Base-by-base conservation (phyloP, 2,329 filamentous ascomycete genomes). In the Massarina eburnea region DNA sequence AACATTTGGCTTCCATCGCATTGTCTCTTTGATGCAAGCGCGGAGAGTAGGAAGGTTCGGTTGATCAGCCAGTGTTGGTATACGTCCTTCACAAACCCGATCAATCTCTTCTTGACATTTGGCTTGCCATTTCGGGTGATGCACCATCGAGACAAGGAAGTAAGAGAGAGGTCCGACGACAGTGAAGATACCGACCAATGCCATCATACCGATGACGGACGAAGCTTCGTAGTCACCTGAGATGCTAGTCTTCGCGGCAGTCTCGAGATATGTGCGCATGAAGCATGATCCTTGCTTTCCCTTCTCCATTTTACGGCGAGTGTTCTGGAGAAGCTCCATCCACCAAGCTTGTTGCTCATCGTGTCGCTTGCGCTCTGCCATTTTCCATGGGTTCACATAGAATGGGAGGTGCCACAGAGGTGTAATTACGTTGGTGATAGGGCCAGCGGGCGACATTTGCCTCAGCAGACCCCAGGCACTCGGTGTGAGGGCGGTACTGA, bases 391-490 rank as follows among this genome's bases (percentile, higher is more conserved):
- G 52, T 80, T 80, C 36, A 80, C 68, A 12, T 62, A 51, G 45
- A 68, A 63, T 2, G 78, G 78, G 1, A 81, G 58, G 46, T 80
- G 71, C 78, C 78, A 80, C 0, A 82, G 68, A 4, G 77, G 78
- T 3, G 78, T 80, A 32, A 81, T 42, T 3, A 80, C 73, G 48
- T 81, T 81, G n/a, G 78, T 81, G 51, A 82, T 77, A 1, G 79
- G 78, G 0, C 79, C 79, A 20, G 79, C 78, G 0, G 79, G 79
- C 1, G 78, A 81, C 78, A 82, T 81, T 43, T 81, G 78, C 4
- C 73, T 80, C 14, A 81, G 65, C 1, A 81, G 67, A n/a, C 78
- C 78, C 78, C 77, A 80, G 1, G 79, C 79, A 48, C 74, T 77
- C 38, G 73, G 73, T 8, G 73, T 78, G 48, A 75, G 74, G 50